phyloP scores from a whole-genome alignment of 257 asterid species.

The Solanum peruvianum region DNA sequence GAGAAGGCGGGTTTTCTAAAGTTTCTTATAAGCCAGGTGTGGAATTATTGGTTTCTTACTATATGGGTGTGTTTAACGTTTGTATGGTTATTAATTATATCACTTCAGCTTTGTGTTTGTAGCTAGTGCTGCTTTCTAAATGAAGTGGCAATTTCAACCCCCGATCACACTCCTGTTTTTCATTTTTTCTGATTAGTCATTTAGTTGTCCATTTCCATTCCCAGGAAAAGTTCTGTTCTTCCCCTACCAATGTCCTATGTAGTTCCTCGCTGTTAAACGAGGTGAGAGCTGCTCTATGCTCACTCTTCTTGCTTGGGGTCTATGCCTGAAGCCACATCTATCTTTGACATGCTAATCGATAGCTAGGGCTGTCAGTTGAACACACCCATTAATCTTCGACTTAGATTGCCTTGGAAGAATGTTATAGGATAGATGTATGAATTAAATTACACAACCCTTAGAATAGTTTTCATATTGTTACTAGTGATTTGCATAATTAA shows the following conservation, averaged over 20 bases:
- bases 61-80: background rate
- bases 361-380: background rate
- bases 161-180: background rate
- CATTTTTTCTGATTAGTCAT: background rate
- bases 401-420: background rate
- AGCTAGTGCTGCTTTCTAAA: background rate
- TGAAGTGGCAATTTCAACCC: background rate
- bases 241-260: background rate
- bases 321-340: background rate
- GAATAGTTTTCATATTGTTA: background rate
- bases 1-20: conserved; percentile 83
- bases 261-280: background rate
- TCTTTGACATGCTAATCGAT: background rate
- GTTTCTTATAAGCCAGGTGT: conserved; percentile 88
- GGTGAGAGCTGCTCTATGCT: background rate
- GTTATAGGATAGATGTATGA: background rate
- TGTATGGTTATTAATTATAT: background rate
- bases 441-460: background rate
- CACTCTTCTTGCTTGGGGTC: background rate
- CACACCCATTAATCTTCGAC: background rate
- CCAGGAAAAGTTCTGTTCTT: background rate
- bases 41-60: background rate
- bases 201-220: background rate
- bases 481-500: background rate
- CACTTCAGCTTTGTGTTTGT: background rate